Base-by-base conservation (phyloP, 2,329 filamentous ascomycete genomes). In the Tolypocladium sp. region DNA sequence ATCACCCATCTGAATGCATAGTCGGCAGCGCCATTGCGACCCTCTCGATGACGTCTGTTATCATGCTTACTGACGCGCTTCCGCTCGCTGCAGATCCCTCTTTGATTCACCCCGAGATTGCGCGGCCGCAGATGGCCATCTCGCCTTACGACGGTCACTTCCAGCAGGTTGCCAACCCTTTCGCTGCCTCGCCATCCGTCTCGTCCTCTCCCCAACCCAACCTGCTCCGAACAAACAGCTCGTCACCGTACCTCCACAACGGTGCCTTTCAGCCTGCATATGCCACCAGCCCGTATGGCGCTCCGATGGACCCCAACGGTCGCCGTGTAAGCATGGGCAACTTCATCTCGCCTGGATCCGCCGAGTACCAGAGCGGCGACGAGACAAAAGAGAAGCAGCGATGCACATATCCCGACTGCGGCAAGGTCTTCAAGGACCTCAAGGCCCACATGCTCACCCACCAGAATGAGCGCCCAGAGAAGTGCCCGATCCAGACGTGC, bases 401-500 rank as follows among this genome's bases (percentile, higher is more conserved):
- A 62, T 96, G 91, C 78, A 89, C 90, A 1, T 87, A 92, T 69
- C 86, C 89, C 8, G 91, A 93, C 60, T 96, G 92, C 68, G 91
- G 91, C 63, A 87, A 89, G 68, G 81, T 87, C 60, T 95, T 95
- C 82, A 95, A 95, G 76, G 92, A 96, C 69, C 78, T 96, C 63
- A 93, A 93, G 75, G 92, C 92, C 10, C 92, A 97, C 74, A 93
- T 95, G 89, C 83, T 96, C 71, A 97, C 92, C 0, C 92, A 97
- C 73, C 90, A 94, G 74, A 89, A 86, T 60, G 91, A 96, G 76
- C 82, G 92, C 30, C 92, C 92, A 0, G 92, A 96, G 71, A 97
- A 97, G 77, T 97, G 92, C 75, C 92, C 92, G 1, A 96, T 96
- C 65, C 81, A 88, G 60, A 94, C 87, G 0, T 97, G 92, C 78